Base-by-base conservation (phyloP, 345 rosid species). In the Geranium brycei region DNA sequence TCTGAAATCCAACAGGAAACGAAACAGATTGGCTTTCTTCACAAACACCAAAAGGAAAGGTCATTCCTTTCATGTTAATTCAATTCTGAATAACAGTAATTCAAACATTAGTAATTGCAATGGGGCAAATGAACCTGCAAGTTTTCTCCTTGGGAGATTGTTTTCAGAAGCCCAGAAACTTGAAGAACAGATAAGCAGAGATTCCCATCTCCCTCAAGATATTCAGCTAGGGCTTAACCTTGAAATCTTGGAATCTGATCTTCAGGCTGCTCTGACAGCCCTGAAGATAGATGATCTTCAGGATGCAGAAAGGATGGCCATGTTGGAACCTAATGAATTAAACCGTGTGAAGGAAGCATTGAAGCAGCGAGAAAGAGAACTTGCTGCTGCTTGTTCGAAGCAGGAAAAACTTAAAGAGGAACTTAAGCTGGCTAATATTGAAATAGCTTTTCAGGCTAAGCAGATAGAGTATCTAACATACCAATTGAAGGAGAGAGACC, bases 271-370 rank as follows among this genome's bases (percentile, higher is more conserved):
- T 19, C 55, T 89, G 74, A 47, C 78, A 55, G 88, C 86, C 14
- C 79, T 92, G 77, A 79, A 79, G 76, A 81, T 81, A 77, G 88
- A 83, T 59, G 88, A 87, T 64, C 77, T 85, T 14, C 82, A 80
- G 53, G 81, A 73, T 57, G 88, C 83, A 0, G 91, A 82, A 66
- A 80, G 72, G 67, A 72, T 67, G 69, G 79, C 87, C 59, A 73
- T 72, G 57, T 74, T 79, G 63, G 98, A 89, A 71, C 79, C 78
- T 38, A 62, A 64, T 19, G 80, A 80, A 56, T 73, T 89, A 11
- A 75, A 71, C 38, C 75, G 59, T 57, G 85, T 85, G 0, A 86
- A 73, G 66, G 83, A 80, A 64, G 87, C 82, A 72, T 75, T 83
- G 78, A 75, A 68, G 51, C 75, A 10, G 51, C 79, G 85, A 5